Conservation (phyloP, 768 basidiomycete species). For the Tephrocybe sp. region DNA sequence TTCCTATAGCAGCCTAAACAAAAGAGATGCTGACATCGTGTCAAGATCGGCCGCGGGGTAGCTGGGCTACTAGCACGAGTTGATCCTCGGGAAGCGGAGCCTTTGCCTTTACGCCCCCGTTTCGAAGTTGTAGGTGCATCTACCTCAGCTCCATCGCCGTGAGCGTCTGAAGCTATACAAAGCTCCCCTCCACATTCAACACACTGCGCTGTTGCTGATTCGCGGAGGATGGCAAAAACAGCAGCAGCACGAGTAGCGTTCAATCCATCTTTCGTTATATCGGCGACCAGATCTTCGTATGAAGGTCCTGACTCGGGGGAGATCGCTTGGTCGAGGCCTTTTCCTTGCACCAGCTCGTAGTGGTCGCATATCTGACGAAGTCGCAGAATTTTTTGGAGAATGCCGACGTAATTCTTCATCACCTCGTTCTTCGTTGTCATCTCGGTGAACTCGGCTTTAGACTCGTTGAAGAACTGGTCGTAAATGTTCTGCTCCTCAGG, state of each 20-base stretch:
- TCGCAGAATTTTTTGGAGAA: constrained; percentile 93
- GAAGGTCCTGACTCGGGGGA: constrained; percentile 50
- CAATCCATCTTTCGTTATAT: constrained; percentile 79
- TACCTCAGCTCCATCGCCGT: constrained; percentile 46
- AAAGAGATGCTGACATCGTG: constrained; percentile 93
- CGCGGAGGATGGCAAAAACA: constrained; percentile 83
- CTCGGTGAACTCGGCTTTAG: constrained; percentile 89
- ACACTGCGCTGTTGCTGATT: constrained; percentile 87
- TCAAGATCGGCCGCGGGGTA: constrained; percentile 67
- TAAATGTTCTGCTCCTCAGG: constrained; percentile 83
- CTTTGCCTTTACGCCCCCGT: constrained; percentile 51
- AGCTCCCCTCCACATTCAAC: constrained; percentile 86
- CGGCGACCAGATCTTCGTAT: constrained; percentile 79
- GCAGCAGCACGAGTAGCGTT: constrained; percentile 71
- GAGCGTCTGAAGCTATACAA: constrained; percentile 48
- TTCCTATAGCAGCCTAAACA: constrained; percentile 84
- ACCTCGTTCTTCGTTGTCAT: constrained; percentile 87
- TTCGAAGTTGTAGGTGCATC: constrained; percentile 51
- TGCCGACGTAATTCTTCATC: constrained; percentile 98
- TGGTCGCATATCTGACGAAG: constrained; percentile 98
- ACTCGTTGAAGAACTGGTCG: constrained; percentile 84
- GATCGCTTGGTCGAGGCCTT: constrained; percentile 46
- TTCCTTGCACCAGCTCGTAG: constrained; percentile 82
- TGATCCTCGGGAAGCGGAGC: constrained; percentile 57
- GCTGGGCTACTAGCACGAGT: constrained; percentile 77